phyloP scores from a whole-genome alignment of 768 basidiomycete species.

The Kwoniella sp. region DNA sequence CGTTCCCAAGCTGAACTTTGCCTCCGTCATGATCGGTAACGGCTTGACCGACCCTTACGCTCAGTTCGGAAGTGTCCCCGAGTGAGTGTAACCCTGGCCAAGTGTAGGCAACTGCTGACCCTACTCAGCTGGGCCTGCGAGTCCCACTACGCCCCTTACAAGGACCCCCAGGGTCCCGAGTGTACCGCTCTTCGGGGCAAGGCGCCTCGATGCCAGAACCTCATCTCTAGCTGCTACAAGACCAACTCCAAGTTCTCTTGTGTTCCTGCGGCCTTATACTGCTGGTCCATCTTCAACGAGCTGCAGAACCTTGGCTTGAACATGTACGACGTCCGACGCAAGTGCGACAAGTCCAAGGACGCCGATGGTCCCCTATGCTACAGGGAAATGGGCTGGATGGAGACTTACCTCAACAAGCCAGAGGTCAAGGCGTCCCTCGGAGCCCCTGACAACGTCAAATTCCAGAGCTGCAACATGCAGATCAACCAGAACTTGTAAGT shows the following conservation, averaged over 20 bases:
- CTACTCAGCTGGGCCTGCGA: slow-evolving; percentile 38
- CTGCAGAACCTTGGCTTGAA: slow-evolving; percentile 60
- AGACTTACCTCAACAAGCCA: slow-evolving; percentile 76
- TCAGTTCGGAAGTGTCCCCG: slow-evolving; percentile 75
- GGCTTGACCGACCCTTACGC: slow-evolving; percentile 73
- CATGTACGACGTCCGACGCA: slow-evolving; percentile 65
- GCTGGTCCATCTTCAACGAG: slow-evolving; percentile 52
- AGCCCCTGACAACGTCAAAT: slow-evolving; percentile 41
- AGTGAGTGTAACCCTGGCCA: too few relatives aligned
- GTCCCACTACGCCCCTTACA: slow-evolving; percentile 53
- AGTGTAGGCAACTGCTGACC: too few relatives aligned
- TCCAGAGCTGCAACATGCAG: slow-evolving; percentile 54
- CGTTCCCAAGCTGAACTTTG: slow-evolving; percentile 72
- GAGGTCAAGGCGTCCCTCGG: slow-evolving; percentile 69
- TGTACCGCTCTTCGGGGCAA: slow-evolving; percentile 64
- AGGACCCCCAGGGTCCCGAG: slow-evolving; percentile 61
- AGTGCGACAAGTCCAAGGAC: slow-evolving; percentile 68
- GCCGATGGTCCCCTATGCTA: slow-evolving; percentile 54
- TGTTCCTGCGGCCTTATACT: slow-evolving; percentile 71
- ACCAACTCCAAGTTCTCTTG: slow-evolving; percentile 51
- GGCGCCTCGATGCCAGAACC: slow-evolving; percentile 67
- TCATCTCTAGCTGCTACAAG: slow-evolving; percentile 63
- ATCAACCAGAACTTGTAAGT: slow-evolving; percentile 72
- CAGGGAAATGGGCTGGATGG: slow-evolving; percentile 75
- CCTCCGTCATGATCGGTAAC: slow-evolving; percentile 79